These are phyloP conservation scores for Graphium sp. DNA, from an alignment of 2,329 filamentous ascomycete genomes.

Conservation along the genomic window DNA sequence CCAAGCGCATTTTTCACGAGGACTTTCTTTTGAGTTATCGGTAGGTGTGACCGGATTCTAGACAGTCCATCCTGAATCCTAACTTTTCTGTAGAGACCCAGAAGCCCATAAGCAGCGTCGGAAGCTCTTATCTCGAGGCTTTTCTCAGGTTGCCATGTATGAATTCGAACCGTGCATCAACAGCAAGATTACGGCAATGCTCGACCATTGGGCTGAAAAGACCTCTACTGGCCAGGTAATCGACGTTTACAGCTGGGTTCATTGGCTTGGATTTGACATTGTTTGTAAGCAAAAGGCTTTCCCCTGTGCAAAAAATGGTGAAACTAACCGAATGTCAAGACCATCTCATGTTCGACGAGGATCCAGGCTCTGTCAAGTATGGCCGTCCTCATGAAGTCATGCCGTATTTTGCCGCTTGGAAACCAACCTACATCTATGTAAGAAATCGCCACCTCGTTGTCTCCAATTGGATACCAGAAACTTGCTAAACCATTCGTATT, in stretches of 20 bases:
- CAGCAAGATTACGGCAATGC: slow-evolving; percentile 3
- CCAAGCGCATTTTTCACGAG: slow-evolving; percentile 5
- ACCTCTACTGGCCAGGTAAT: slow-evolving; percentile 1
- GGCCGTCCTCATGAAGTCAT: slow-evolving; percentile 3
- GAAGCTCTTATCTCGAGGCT: slow-evolving; percentile 4
- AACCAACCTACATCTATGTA: slow-evolving; percentile 5
- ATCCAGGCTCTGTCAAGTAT: slow-evolving; percentile 3
- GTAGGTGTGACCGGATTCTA: slow-evolving; percentile 2
- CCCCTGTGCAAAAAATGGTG: no score
- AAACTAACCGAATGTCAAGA: slow-evolving; percentile 2
- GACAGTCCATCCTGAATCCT: not conserved
- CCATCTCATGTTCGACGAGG: slow-evolving; percentile 5
- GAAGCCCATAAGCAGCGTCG: slow-evolving; percentile 3
- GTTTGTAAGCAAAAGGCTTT: slow-evolving; percentile 5
- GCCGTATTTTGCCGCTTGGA: slow-evolving; percentile 4
- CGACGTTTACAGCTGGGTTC: slow-evolving; percentile 3
- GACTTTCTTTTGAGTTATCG: slow-evolving; percentile 4
- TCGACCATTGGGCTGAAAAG: slow-evolving; percentile 3
- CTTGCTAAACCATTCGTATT: not conserved
- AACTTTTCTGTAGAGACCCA: slow-evolving; percentile 1
- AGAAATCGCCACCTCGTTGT: no score
- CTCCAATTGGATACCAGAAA: no score
- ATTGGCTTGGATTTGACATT: slow-evolving; percentile 4
- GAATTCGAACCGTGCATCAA: slow-evolving; percentile 4
- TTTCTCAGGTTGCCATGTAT: slow-evolving; percentile 3